phyloP scores from a whole-genome alignment of 768 basidiomycete species.

The Cystofilobasidium ferigula region DNA sequence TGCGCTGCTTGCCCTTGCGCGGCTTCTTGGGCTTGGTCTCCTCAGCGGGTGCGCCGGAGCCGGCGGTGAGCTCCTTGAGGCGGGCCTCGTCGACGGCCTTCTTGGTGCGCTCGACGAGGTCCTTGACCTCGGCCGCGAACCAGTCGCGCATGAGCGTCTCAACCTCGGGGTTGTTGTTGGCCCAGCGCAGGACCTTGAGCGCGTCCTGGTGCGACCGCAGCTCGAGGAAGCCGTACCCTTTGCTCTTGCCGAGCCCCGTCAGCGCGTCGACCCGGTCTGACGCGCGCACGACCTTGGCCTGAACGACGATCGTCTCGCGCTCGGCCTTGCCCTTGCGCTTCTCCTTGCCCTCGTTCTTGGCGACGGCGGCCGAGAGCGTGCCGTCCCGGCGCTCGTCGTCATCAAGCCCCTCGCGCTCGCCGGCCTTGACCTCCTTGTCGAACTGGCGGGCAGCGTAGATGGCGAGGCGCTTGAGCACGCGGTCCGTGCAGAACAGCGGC shows the following conservation, averaged over 20 bases:
- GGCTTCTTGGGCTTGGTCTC: slow-evolving; percentile 4
- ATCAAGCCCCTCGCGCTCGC: slow-evolving; percentile 51
- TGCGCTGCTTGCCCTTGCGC: slow-evolving; percentile 9
- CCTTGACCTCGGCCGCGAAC: slow-evolving; percentile 66
- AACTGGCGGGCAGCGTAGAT: slow-evolving; percentile 69
- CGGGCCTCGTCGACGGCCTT: slow-evolving; percentile 32
- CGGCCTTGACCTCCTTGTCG: slow-evolving; percentile 60
- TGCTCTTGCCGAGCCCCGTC: slow-evolving; percentile 74
- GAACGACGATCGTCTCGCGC: slow-evolving; percentile 53
- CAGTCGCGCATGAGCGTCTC: slow-evolving; percentile 58
- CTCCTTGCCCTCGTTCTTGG: slow-evolving; percentile 21
- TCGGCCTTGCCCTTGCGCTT: slow-evolving; percentile 39
- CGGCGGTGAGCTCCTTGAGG: slow-evolving; percentile 46
- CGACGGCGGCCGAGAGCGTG: slow-evolving; percentile 34
- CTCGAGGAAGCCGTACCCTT: slow-evolving; percentile 93
- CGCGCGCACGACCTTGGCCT: slow-evolving; percentile 85
- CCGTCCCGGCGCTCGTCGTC: slow-evolving; percentile 59
- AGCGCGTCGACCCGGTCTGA: slow-evolving; percentile 77
- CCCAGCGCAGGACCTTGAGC: slow-evolving; percentile 79
- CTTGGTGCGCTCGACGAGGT: slow-evolving; percentile 36
- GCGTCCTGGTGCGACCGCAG: slow-evolving; percentile 79
- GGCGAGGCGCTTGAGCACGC: slow-evolving; percentile 75
- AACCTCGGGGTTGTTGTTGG: slow-evolving; percentile 72
- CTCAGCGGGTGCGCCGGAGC: neutral
- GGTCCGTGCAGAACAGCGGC: slow-evolving; percentile 79